Conservation (phyloP, 1,139 yeast genomes). For the Pichia sp. region DNA sequence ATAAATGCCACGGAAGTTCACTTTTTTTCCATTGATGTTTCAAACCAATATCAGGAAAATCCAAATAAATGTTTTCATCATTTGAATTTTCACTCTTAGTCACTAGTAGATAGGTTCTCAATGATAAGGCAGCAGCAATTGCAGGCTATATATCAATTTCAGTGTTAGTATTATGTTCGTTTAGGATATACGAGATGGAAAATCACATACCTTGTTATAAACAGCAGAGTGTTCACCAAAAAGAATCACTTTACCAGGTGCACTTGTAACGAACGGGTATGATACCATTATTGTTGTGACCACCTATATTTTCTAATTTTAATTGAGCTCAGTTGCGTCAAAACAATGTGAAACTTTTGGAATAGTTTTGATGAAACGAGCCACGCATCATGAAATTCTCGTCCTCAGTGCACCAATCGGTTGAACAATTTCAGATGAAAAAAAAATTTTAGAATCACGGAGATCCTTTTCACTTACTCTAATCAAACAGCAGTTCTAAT, state of each 20-base stretch:
- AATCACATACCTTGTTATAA: constrained; percentile 54
- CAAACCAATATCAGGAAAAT: constrained; percentile 77
- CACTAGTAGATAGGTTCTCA: constrained; percentile 74
- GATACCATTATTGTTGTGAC: constrained; percentile 14
- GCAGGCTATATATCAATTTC: constrained; percentile 46
- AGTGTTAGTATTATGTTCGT: constrained; percentile 6
- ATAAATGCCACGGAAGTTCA: constrained; percentile 55
- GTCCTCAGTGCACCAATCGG: not conserved
- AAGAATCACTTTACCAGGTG: constrained; percentile 94
- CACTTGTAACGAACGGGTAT: constrained; percentile 67
- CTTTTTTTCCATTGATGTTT: constrained; percentile 51
- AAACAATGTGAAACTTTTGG: too few relatives aligned
- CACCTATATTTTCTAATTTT: too few relatives aligned
- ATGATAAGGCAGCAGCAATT: constrained; percentile 79
- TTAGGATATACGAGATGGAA: not conserved
- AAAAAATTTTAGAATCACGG: constrained; percentile 1
- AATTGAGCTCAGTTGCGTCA: not conserved
- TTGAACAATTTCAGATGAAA: not conserved
- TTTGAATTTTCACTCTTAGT: constrained; percentile 31
- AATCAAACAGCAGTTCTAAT: not conserved
- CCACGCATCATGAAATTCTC: too few relatives aligned
- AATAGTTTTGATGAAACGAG: not conserved
- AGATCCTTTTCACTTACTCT: not conserved
- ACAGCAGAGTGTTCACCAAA: constrained; percentile 98
- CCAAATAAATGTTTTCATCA: constrained; percentile 43